These are phyloP conservation scores for Zygosaccharomyces pseudorouxii DNA, from an alignment of 805 yeast species.

Conservation along the genomic window DNA sequence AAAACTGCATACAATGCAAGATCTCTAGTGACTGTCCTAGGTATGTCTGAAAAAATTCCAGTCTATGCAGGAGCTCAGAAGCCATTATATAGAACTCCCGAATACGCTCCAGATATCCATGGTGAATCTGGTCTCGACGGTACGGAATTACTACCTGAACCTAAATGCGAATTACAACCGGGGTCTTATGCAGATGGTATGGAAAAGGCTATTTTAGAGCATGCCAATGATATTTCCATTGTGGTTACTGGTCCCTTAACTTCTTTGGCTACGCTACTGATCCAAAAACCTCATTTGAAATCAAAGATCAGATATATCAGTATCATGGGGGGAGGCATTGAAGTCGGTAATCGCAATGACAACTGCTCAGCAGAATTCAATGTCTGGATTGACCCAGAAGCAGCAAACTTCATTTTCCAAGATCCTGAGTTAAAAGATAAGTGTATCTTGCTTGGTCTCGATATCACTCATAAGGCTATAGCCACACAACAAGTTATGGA, in stretches of 20 bases:
- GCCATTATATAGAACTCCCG: conserved; percentile 51
- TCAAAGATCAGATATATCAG: conserved; percentile 49
- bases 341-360: conserved; percentile 44
- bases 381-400: conserved; percentile 68
- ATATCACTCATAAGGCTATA: conserved; percentile 62
- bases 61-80: conserved; percentile 61
- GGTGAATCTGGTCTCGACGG: conserved; percentile 79
- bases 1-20: conserved; percentile 67
- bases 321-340: conserved; percentile 71
- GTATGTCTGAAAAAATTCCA: conserved; percentile 42
- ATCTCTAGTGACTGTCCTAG: conserved; percentile 58
- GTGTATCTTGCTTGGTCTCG: conserved; percentile 57
- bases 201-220: conserved; percentile 40
- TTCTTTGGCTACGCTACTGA: conserved; percentile 55
- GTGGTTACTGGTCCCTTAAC: conserved; percentile 79
- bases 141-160: conserved; percentile 51
- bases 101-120: conserved; percentile 58
- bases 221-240: conserved; percentile 50
- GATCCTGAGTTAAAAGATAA: conserved; percentile 46
- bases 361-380: conserved; percentile 68
- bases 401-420: conserved; percentile 55
- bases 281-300: conserved; percentile 50
- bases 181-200: conserved; percentile 40
- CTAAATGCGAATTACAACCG: conserved; percentile 35
- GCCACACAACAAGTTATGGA: conserved; percentile 38